Conservation (phyloP, 805 yeast genomes). For the Teunomyces pallodes region DNA sequence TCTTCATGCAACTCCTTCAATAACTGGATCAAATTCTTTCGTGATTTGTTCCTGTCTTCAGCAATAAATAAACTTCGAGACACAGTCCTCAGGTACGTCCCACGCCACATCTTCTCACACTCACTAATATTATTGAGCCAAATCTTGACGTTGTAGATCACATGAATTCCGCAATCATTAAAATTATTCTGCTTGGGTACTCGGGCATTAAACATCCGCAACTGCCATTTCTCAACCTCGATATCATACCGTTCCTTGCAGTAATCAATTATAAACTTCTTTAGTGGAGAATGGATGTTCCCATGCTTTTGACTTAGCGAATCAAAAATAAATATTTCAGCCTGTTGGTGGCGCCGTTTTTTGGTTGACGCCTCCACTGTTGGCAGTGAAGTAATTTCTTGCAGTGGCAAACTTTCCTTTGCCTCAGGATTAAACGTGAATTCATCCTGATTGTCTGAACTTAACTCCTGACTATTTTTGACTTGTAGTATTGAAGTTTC, state of each 20-base stretch:
- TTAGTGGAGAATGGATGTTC: conserved; percentile 51
- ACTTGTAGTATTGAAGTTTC: conserved; percentile 2
- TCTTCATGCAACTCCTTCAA: conserved; percentile 21
- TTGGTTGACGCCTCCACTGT: background rate
- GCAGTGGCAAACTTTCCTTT: too few species aligned
- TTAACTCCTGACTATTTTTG: conserved; percentile 5
- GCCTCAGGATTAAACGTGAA: background rate
- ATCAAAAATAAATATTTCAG: conserved; percentile 64
- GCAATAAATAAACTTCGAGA: conserved; percentile 21
- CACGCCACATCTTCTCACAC: conserved; percentile 52
- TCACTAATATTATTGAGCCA: conserved; percentile 50
- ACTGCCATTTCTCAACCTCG: conserved; percentile 43
- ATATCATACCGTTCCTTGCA: conserved; percentile 62
- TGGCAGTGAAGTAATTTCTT: background rate
- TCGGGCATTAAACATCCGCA: conserved; percentile 47
- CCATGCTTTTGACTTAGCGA: conserved; percentile 65
- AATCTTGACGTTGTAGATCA: conserved; percentile 66
- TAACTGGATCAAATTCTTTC: conserved; percentile 23
- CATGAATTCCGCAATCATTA: conserved; percentile 94
- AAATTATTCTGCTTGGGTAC: conserved; percentile 86
- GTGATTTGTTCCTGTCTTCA: conserved; percentile 27
- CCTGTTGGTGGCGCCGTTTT: conserved; percentile 10
- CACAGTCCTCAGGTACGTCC: conserved; percentile 11
- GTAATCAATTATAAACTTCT: conserved; percentile 60
- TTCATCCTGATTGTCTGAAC: background rate